Conservation (phyloP, 2,329 filamentous ascomycete species). For the Microdochium bolleyi region DNA sequence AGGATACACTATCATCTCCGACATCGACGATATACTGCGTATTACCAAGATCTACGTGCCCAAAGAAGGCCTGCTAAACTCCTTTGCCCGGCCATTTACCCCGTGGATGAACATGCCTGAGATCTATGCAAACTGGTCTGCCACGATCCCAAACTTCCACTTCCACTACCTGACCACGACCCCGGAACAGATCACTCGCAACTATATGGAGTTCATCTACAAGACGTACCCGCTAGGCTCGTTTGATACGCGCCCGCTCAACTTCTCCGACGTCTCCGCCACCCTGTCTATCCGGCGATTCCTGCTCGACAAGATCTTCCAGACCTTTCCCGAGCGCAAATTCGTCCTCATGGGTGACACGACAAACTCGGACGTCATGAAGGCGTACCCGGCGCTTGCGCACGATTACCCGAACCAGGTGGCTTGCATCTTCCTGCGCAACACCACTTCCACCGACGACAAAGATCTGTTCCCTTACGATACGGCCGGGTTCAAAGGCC, state of each 20-base stretch:
- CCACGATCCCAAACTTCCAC: slow-evolving; percentile 58
- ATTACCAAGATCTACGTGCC: slow-evolving; percentile 75
- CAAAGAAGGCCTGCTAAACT: slow-evolving; percentile 66
- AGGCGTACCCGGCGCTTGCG: slow-evolving; percentile 51
- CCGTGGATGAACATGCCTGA: slow-evolving; percentile 75
- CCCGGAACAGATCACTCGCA: slow-evolving; percentile 67
- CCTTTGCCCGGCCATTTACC: slow-evolving; percentile 63
- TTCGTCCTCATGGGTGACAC: slow-evolving; percentile 74
- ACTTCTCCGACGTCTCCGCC: slow-evolving; percentile 68
- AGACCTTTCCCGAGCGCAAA: slow-evolving; percentile 66
- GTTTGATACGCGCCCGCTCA: slow-evolving; percentile 71
- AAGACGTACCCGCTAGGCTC: slow-evolving; percentile 68
- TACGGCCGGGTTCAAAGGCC: slow-evolving; percentile 59
- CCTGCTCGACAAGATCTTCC: slow-evolving; percentile 63
- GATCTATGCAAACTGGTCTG: slow-evolving; percentile 69
- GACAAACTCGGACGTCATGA: slow-evolving; percentile 70
- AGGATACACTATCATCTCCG: slow-evolving; percentile 66
- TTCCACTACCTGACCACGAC: slow-evolving; percentile 81
- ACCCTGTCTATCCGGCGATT: slow-evolving; percentile 64
- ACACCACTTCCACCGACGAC: slow-evolving; percentile 61
- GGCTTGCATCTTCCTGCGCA: slow-evolving; percentile 70
- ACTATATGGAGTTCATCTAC: slow-evolving; percentile 78
- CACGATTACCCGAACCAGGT: slow-evolving; percentile 63
- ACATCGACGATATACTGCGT: slow-evolving; percentile 76
- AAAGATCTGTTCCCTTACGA: slow-evolving; percentile 68